phyloP scores from a whole-genome alignment of 1,284 basidiomycete genomes.

The Cerioporus squamosus region DNA sequence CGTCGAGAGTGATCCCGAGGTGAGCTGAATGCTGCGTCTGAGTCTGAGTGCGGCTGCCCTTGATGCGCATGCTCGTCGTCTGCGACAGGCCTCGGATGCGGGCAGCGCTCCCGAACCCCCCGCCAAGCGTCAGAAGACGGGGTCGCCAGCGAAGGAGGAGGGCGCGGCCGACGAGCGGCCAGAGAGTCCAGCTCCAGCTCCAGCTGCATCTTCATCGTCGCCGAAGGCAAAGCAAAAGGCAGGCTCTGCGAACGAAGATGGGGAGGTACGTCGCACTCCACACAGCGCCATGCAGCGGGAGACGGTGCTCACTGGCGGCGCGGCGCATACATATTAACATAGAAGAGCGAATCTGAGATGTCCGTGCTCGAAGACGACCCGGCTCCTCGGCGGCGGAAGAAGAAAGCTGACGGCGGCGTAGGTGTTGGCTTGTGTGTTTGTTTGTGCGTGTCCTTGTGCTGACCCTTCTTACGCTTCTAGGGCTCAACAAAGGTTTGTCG shows the following conservation, averaged over 20 bases:
- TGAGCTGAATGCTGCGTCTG: not conserved
- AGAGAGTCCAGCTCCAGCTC: no score
- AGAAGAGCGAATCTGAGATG: slow-evolving; percentile 63
- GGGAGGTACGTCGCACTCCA: not conserved
- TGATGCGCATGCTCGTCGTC: not conserved
- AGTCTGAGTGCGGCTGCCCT: not conserved
- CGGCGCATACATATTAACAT: no score
- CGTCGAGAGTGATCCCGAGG: slow-evolving; percentile 13
- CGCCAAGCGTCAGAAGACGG: slow-evolving; percentile 24
- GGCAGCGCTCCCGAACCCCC: slow-evolving; percentile 16
- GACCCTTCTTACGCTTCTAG: not conserved
- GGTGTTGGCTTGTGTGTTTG: not conserved
- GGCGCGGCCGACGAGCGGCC: not conserved
- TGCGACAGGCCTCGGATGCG: slow-evolving; percentile 11
- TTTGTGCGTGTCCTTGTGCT: not conserved
- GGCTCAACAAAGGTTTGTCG: no score
- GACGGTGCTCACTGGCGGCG: not conserved
- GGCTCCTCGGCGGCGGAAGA: slow-evolving; percentile 41
- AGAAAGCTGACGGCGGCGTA: slow-evolving; percentile 40
- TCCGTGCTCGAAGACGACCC: slow-evolving; percentile 64
- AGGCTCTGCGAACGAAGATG: not conserved
- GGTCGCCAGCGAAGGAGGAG: slow-evolving; percentile 2
- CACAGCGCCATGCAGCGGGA: not conserved
- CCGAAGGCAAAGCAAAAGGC: no score
- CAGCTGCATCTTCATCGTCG: not conserved